Base-by-base conservation (phyloP, 2,329 filamentous ascomycete species). In the Alternaria arborescens region DNA sequence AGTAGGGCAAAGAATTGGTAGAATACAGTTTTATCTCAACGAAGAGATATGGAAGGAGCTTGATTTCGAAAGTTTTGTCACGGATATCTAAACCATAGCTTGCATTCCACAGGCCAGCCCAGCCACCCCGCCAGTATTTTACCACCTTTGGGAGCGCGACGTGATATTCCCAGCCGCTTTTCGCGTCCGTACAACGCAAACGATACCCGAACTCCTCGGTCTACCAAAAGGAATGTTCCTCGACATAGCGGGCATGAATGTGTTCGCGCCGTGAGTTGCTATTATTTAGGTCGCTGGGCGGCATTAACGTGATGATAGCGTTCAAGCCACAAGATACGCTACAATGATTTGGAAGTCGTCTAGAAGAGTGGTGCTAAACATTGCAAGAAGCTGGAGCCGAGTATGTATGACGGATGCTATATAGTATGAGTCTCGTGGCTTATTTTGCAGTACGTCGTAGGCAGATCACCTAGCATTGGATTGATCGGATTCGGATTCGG, bases 41-140 rank as follows among this genome's bases (percentile, higher is more conserved):
- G 18, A 22, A 34, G 30, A 53, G 24, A 43, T 53, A 18, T 43
- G 18, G 18, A 53, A 42, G 28, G 51, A 53, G 43, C 14, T 53
- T 26, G 40, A 43, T 11, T 50, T 36, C 1, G 22, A 20, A 24
- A 24, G 12, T 6, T 20, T 3, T 42, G 20, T 12, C 20, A 38
- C 20, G 18, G 46, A 24, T 2, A 20, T 26, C 11, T 50, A 32
- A 50, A 5, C 16, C 8, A 50, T 24, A 42, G 20, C 20, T 24
- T 24, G 40, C 12, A 24, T 42, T 4, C 12, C 11, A 24, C 18
- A 18, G 20, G 20, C 24, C 0, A 2, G 24, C 8, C 46, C 16
- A 50, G 30, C 30, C 20, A 16, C 14, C 20, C 12, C 46, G 14
- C 30, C 18, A 24, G 1, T 14, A 10, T 12, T 4, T 18, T 22